Evolutionary conservation across 2,329 filamentous ascomycete species (phyloP).

Genomic region (Venturia nashicola): DNA sequence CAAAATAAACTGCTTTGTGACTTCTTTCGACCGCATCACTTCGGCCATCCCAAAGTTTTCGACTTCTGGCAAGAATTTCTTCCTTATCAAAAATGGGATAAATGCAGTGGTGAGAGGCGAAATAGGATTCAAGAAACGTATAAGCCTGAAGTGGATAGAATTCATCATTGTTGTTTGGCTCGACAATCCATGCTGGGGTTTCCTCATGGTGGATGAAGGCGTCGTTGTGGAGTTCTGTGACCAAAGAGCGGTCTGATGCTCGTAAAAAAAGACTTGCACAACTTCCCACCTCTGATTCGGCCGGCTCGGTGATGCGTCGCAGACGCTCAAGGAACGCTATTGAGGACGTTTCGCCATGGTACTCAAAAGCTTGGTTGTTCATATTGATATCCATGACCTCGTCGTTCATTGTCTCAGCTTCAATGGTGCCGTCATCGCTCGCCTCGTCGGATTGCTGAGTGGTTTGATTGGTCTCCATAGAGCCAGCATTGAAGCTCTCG

Average conservation of each 20-base stretch:
- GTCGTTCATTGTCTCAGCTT: conserved; percentile 12
- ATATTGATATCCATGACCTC: conserved; percentile 31
- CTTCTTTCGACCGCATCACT: conserved; percentile 23
- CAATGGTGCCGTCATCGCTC: conserved; percentile 13
- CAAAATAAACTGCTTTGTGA: conserved; percentile 36
- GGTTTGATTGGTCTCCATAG: not conserved
- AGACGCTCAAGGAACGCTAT: conserved; percentile 33
- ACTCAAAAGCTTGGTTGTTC: conserved; percentile 35
- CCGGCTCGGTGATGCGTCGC: conserved; percentile 16
- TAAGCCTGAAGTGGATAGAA: conserved; percentile 33
- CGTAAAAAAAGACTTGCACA: conserved; percentile 9
- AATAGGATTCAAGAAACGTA: conserved; percentile 35
- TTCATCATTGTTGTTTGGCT: conserved; percentile 15
- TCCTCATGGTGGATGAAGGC: conserved; percentile 23
- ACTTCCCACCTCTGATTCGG: not conserved
- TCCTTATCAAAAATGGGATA: conserved; percentile 37
- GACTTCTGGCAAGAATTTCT: conserved; percentile 29
- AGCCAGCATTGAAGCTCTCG: not conserved
- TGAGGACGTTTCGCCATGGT: conserved; percentile 36
- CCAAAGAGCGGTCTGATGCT: conserved; percentile 24
- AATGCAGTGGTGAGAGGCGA: conserved; percentile 36
- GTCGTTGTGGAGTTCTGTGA: conserved; percentile 35
- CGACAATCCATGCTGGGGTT: conserved; percentile 8
- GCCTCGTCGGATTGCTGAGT: conserved; percentile 2
- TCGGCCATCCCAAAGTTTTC: conserved; percentile 30